These are phyloP conservation scores for Linum tenue DNA, from an alignment of 345 rosid species.

Conservation along the genomic window DNA sequence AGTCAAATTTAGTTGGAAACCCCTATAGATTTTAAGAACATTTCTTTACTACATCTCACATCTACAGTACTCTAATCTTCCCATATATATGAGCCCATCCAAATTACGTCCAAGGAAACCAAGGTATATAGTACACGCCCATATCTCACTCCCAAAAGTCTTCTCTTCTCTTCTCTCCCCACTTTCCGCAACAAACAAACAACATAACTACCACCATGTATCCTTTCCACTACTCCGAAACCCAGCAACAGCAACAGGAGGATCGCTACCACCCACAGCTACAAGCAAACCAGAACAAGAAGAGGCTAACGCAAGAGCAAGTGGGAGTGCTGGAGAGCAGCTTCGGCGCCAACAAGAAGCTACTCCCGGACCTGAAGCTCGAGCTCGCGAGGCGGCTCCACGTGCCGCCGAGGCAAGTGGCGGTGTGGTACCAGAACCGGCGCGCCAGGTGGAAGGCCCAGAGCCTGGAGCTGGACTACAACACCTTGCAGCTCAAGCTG, in stretches of 20 bases:
- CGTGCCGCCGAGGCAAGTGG: constrained; percentile 70
- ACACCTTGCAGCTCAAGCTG: constrained; percentile 42
- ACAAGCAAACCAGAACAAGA: constrained; percentile 18
- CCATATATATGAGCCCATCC: too few relatives aligned
- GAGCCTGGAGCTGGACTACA: constrained; percentile 55
- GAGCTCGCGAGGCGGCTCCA: constrained; percentile 57
- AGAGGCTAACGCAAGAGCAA: constrained; percentile 67
- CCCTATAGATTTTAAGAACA: too few relatives aligned
- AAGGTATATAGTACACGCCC: too few relatives aligned
- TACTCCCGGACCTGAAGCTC: constrained; percentile 60
- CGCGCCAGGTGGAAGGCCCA: constrained; percentile 86
- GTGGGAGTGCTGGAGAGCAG: constrained; percentile 59
- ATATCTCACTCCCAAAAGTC: too few relatives aligned
- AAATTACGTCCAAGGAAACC: too few relatives aligned
- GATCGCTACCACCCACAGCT: constrained; percentile 10
- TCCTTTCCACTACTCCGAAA: constrained; percentile 8
- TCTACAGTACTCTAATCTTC: too few relatives aligned
- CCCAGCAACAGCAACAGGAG: constrained; percentile 16
- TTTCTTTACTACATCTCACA: too few relatives aligned
- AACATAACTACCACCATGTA: too few relatives aligned
- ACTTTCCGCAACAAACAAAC: too few relatives aligned
- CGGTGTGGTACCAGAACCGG: constrained; percentile 95
- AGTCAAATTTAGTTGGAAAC: too few relatives aligned
- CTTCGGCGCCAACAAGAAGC: constrained; percentile 60
- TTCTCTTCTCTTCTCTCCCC: too few relatives aligned